These are phyloP conservation scores for Aspergillus sp. DNA, from an alignment of 2,329 filamentous ascomycete genomes.

Conservation along the genomic window DNA sequence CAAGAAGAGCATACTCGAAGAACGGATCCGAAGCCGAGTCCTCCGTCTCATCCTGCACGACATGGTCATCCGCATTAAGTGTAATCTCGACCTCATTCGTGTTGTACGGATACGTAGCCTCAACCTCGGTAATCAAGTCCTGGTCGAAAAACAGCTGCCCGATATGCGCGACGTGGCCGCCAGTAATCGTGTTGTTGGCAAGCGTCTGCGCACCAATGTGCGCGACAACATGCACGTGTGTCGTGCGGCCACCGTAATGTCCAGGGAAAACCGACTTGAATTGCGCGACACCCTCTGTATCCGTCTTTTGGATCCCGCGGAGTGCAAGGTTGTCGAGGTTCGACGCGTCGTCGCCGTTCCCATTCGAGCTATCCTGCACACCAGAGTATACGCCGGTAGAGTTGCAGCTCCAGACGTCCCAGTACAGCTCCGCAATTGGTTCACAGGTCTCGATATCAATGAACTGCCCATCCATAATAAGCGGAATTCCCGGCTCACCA, in stretches of 20 bases:
- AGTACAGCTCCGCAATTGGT: constrained; percentile 37
- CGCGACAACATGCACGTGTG: constrained; percentile 52
- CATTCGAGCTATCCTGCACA: constrained; percentile 5
- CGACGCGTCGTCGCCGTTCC: constrained; percentile 12
- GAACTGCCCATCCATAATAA: constrained; percentile 14
- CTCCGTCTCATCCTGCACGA: constrained; percentile 51
- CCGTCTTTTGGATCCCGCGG: constrained; percentile 49
- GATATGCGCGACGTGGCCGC: constrained; percentile 57
- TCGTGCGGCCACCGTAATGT: constrained; percentile 46
- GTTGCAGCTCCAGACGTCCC: constrained; percentile 51
- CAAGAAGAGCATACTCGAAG: constrained; percentile 59
- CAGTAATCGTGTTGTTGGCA: constrained; percentile 47
- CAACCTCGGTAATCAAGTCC: constrained; percentile 55
- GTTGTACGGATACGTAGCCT: constrained; percentile 44
- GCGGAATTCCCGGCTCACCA: constrained; percentile 1
- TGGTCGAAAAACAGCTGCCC: constrained; percentile 65
- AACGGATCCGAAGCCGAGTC: constrained; percentile 59
- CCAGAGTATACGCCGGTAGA: constrained; percentile 33
- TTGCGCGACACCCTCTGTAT: constrained; percentile 49
- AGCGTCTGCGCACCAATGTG: constrained; percentile 38
- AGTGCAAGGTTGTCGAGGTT: constrained; percentile 46
- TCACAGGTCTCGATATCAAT: constrained; percentile 29
- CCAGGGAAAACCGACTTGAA: constrained; percentile 51
- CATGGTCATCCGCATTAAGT: constrained; percentile 46
- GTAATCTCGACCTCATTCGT: constrained; percentile 36